Base-by-base conservation (phyloP, 306 rosid species). In the Vigna angularis region DNA sequence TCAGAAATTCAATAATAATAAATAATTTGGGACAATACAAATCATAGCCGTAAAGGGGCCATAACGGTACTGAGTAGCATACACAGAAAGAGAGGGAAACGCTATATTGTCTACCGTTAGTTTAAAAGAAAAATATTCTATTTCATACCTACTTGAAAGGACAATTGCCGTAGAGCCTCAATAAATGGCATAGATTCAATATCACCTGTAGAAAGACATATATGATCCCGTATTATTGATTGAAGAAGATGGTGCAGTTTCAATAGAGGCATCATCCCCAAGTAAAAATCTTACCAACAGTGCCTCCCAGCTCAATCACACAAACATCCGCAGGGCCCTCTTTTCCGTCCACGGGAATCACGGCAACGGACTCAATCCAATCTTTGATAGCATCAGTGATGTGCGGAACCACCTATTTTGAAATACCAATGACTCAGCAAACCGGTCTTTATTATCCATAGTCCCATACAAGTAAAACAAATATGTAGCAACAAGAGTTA, bases 111-210 rank as follows among this genome's bases (percentile, higher is more conserved):
- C 45, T 40, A 56, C 20, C 14, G 57, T 56, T 67, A 45, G 44
- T 45, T 42, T 53, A 42, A 64, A 42, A 73, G 65, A 17, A 68
- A 73, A 47, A 63, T 32, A 73, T 74, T 42, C 65, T 67, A 47
- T 42, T 53, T 4, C 90, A 85, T 91, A 96, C 99, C 99, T 66
- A 96, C 97, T 50, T 89, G 88, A 76, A 96, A 96, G 42, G 98
- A 96, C 77, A 96, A 81, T 44, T 93, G 98, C 30, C 99, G 89
- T 18, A 96, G 80, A 80, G 98, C 96, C 86, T 96, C 99, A 62
- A 93, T 86, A 81, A 96, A 96, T 28, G 99, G 99, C 99, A 93
- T 96, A 65, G 99, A 96, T 85, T 96, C 99, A 81, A 96, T 96
- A 81, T 96, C 98, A 82, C 99, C 99, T 96, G 64, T 20, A 42